phyloP scores from a whole-genome alignment of 352 stramenopile genomes.

The Phytophthora pistaciae region DNA sequence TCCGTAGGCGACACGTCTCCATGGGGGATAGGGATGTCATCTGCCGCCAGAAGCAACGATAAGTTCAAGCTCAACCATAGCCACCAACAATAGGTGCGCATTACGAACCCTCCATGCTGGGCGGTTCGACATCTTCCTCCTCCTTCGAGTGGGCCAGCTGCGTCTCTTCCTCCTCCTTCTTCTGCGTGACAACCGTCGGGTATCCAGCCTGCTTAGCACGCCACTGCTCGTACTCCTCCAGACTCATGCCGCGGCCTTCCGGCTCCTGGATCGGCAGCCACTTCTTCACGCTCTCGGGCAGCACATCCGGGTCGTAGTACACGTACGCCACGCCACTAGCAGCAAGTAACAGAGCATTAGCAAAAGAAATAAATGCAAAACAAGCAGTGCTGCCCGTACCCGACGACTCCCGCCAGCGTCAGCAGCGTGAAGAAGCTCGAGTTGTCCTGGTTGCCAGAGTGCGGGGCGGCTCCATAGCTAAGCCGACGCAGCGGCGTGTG shows the following conservation, averaged over 20 bases:
- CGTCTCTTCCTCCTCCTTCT: conserved; percentile 49
- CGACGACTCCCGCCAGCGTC: conserved; percentile 64
- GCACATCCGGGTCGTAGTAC: conserved; percentile 88
- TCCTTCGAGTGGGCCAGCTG: conserved; percentile 41
- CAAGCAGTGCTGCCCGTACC: conserved; percentile 40
- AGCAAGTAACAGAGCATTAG: conserved; percentile 8
- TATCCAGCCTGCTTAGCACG: conserved; percentile 75
- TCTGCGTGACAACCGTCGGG: conserved; percentile 33
- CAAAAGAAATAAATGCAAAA: background rate
- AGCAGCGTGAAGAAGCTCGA: conserved; percentile 87
- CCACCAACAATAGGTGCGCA: conserved; percentile 6
- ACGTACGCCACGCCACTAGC: conserved; percentile 80
- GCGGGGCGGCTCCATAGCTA: conserved; percentile 72
- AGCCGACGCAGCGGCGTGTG: conserved; percentile 54
- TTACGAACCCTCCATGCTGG: conserved; percentile 40
- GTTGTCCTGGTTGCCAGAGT: conserved; percentile 74
- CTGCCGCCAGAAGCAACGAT: conserved; percentile 22
- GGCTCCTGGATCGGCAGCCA: conserved; percentile 85
- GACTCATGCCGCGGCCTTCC: conserved; percentile 85
- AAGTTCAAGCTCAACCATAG: background rate
- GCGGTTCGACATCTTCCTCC: conserved; percentile 45
- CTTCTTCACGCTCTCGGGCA: conserved; percentile 78
- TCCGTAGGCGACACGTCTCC: conserved; percentile 63
- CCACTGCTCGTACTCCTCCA: conserved; percentile 90
- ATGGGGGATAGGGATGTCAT: conserved; percentile 62